Conservation (phyloP, 331 rosid genomes). For the Telfairia occidentalis region DNA sequence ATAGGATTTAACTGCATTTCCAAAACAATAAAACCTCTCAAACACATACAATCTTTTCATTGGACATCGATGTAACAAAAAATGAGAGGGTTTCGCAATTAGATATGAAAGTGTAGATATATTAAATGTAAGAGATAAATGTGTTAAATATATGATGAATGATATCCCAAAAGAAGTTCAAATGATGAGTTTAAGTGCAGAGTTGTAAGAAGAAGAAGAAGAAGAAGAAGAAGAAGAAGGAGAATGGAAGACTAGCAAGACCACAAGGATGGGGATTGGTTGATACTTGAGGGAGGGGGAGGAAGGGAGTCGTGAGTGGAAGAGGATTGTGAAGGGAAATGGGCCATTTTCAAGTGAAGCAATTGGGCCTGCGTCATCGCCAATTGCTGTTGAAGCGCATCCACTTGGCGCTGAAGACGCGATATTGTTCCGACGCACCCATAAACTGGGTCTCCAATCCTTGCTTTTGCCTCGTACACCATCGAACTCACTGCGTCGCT, state of each 20-base stretch:
- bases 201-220: background rate
- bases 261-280: background rate
- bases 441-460: constrained; percentile 82
- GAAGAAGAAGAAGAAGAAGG: background rate
- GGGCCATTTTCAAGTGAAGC: background rate
- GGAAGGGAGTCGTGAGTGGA: background rate
- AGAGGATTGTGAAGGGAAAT: background rate
- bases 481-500: constrained; percentile 93
- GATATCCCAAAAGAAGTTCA: background rate
- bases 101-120: too few species aligned
- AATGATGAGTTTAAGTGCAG: background rate
- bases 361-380: background rate
- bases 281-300: background rate
- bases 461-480: constrained; percentile 92
- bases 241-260: background rate
- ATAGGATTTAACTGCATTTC: too few species aligned
- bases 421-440: constrained; percentile 97
- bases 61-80: too few species aligned
- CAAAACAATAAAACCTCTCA: too few species aligned
- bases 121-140: too few species aligned
- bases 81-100: too few species aligned
- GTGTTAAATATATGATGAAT: too few species aligned
- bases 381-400: background rate
- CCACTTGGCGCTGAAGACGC: constrained; percentile 44
- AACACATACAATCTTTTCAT: too few species aligned